phyloP scores from a whole-genome alignment of 345 rosid species.

The Rhizophora mangle region DNA sequence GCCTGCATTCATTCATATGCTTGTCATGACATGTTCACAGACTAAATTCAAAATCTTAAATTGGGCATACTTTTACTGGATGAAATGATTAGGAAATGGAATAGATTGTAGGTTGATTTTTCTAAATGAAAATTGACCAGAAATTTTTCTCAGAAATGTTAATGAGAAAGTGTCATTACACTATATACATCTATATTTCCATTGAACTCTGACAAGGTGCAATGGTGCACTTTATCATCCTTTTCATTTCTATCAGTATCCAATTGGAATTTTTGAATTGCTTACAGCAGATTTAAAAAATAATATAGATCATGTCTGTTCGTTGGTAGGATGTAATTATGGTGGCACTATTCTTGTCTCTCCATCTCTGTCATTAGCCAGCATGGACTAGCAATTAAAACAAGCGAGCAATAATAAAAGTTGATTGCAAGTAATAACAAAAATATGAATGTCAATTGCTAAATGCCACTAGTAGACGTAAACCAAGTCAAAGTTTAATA shows the following conservation, averaged over 20 bases:
- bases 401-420: not conserved
- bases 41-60: not conserved
- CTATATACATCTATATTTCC: not conserved
- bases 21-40: conserved; percentile 20
- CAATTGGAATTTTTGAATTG: not conserved
- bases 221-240: not conserved
- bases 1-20: conserved; percentile 44
- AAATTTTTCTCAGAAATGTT: not conserved
- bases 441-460: too few relatives aligned
- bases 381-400: not conserved
- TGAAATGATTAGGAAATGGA: conserved; percentile 1
- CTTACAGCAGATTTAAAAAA: not conserved
- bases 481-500: not conserved
- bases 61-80: not conserved
- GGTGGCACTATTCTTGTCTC: not conserved
- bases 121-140: not conserved
- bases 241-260: conserved; percentile 8
- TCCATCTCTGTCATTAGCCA: not conserved
- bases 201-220: too few relatives aligned
- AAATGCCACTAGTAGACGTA: too few relatives aligned
- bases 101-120: not conserved
- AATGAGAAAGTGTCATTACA: too few relatives aligned
- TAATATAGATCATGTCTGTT: not conserved
- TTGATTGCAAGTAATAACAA: not conserved
- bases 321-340: too few relatives aligned